These are phyloP conservation scores for Dinochytrium kinnereticum DNA, from an alignment of 371 early-diverging fungal species.

Conservation along the genomic window DNA sequence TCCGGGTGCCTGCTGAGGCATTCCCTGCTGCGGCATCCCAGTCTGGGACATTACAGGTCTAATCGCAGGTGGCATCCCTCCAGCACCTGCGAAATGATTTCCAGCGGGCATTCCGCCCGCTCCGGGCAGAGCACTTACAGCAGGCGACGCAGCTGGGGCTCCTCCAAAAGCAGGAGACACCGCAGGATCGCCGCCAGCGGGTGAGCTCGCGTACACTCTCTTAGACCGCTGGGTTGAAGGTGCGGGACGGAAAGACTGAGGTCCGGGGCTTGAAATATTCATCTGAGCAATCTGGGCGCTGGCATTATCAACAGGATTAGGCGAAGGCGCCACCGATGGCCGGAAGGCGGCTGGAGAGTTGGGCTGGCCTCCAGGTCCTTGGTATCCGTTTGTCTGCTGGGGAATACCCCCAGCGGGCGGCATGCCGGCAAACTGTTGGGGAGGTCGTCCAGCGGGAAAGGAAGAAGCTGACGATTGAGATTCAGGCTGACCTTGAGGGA, in stretches of 20 bases:
- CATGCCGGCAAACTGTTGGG: neutral
- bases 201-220: conserved; percentile 13
- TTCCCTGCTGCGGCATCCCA: neutral
- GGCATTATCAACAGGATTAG: neutral
- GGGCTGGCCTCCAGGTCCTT: neutral
- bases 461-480: neutral
- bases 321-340: neutral
- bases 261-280: neutral
- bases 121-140: neutral
- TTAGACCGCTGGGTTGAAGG: neutral
- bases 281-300: conserved; percentile 19
- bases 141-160: neutral
- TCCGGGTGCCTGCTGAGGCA: neutral
- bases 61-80: neutral
- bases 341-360: neutral
- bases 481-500: neutral
- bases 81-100: neutral
- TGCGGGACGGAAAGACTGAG: conserved; percentile 4
- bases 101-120: neutral
- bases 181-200: neutral
- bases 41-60: neutral
- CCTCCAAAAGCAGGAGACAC: neutral
- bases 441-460: neutral
- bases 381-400: neutral
- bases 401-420: neutral